A percentile compares a stretch with the other conserved stretches of the same genome.
phyloP scores from a whole-genome alignment of 75 land plant genomes.

The Azolla pinnata region DNA sequence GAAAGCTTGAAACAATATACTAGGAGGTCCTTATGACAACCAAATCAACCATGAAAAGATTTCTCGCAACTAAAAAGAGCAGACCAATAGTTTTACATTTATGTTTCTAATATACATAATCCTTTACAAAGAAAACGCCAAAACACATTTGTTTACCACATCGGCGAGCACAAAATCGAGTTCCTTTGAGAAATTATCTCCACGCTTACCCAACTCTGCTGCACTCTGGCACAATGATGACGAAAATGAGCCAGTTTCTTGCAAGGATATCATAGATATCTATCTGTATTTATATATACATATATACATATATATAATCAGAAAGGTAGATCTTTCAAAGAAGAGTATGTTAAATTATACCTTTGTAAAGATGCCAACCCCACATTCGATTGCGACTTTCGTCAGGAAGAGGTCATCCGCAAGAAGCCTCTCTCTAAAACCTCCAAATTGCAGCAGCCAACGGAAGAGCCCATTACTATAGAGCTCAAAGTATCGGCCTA shows the following conservation, averaged over 20 bases:
- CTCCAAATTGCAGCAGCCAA: conserved; percentile 72
- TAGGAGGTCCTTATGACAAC: too few relatives aligned
- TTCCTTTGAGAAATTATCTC: background rate
- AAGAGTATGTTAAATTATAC: too few relatives aligned
- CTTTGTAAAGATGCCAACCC: conserved; percentile 92
- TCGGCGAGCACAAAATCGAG: background rate
- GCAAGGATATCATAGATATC: background rate
- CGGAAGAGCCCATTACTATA: conserved; percentile 41
- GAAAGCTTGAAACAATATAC: too few relatives aligned
- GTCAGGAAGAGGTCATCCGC: conserved; percentile 90
- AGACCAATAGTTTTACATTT: too few relatives aligned
- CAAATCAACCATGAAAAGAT: too few relatives aligned
- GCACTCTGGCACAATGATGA: too few relatives aligned
- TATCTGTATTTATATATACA: background rate
- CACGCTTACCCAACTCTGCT: background rate
- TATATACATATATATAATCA: background rate
- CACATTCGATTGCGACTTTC: conserved; percentile 81
- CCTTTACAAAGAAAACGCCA: background rate
- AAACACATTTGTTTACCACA: background rate
- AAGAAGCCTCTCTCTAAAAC: conserved; percentile 73
- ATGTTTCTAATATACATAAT: background rate
- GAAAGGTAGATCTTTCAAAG: background rate
- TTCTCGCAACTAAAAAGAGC: too few relatives aligned
- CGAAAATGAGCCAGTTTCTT: too few relatives aligned
- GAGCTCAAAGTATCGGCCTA: conserved; percentile 41